A percentile compares a stretch with the other conserved stretches of the same genome.
Evolutionary conservation across 306 rosid species (phyloP).

Genomic region (Prunus mume): DNA sequence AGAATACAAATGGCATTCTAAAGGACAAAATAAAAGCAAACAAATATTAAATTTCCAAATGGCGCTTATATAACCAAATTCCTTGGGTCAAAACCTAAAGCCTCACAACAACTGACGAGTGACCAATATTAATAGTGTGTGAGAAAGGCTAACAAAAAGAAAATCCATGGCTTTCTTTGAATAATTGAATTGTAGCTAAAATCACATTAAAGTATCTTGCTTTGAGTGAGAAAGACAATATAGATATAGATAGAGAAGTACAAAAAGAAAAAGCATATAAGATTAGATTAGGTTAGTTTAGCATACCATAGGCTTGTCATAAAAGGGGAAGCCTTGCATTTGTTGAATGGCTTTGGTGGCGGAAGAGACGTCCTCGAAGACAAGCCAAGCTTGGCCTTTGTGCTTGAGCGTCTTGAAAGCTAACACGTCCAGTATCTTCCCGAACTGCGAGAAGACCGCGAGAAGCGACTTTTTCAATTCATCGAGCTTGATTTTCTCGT

Average conservation of each 20-base stretch:
- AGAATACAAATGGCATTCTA: background rate
- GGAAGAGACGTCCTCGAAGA: constrained; percentile 79
- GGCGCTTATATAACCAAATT: too few species aligned
- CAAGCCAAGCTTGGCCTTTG: constrained; percentile 98
- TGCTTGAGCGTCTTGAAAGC: constrained; percentile 92
- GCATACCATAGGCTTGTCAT: constrained; percentile 88
- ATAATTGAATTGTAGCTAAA: background rate
- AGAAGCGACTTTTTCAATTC: constrained; percentile 86
- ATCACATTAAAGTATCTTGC: background rate
- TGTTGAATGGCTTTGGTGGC: constrained; percentile 92
- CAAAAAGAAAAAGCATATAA: background rate
- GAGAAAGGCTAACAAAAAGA: too few species aligned
- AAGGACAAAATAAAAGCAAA: background rate
- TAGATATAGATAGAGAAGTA: background rate
- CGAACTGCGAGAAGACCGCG: constrained; percentile 95
- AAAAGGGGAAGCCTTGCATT: constrained; percentile 98
- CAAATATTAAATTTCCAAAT: background rate
- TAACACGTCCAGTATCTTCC: constrained; percentile 85
- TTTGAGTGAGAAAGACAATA: too few species aligned
- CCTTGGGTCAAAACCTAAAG: too few species aligned
- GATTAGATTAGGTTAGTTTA: background rate
- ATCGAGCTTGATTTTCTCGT: constrained; percentile 93
- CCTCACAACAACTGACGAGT: too few species aligned
- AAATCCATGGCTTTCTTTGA: background rate
- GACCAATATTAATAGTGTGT: too few species aligned